A percentile compares a stretch with the other conserved stretches of the same genome.
Evolutionary conservation across 2,329 filamentous ascomycete genomes (phyloP).

Genomic region (Colletotrichum salicis): DNA sequence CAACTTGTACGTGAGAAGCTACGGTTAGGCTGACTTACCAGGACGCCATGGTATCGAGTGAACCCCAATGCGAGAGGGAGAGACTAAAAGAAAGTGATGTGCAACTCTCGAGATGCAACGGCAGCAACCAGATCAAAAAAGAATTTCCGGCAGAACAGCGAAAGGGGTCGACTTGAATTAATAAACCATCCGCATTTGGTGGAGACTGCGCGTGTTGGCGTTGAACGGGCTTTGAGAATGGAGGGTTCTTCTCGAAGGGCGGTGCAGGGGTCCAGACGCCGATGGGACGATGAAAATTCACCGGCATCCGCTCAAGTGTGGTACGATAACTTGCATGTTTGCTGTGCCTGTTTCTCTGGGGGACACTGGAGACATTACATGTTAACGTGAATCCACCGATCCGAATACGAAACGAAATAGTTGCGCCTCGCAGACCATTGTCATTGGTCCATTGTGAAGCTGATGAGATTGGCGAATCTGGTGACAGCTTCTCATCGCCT

Average conservation of each 20-base stretch:
- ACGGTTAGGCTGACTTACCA: slow-evolving; percentile 7
- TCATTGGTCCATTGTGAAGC: background rate
- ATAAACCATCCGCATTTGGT: slow-evolving; percentile 8
- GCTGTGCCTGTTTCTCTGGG: slow-evolving; percentile 1
- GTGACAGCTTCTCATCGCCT: slow-evolving; percentile 15
- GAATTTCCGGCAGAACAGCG: background rate
- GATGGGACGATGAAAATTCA: slow-evolving; percentile 31
- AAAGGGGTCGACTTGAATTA: background rate
- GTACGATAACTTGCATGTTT: slow-evolving; percentile 27
- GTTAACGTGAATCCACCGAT: background rate
- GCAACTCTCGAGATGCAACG: background rate
- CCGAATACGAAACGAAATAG: slow-evolving; percentile 25
- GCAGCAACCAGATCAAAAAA: background rate
- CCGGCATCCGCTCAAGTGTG: slow-evolving; percentile 29
- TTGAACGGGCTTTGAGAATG: slow-evolving; percentile 28
- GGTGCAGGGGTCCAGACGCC: slow-evolving; percentile 28
- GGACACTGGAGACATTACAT: background rate
- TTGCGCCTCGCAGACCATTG: no score
- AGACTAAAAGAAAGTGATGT: background rate
- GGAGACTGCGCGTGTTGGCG: slow-evolving; percentile 3
- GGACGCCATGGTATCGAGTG: slow-evolving; percentile 18
- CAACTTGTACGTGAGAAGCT: background rate
- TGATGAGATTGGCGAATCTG: slow-evolving; percentile 26
- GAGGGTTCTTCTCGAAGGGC: slow-evolving; percentile 11
- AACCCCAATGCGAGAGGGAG: background rate